Evolutionary conservation across 495 filamentous ascomycete genomes (phyloP), one percentile per base, ranked within the genome.

Genomic region (Penicillium bovifimosum): DNA sequence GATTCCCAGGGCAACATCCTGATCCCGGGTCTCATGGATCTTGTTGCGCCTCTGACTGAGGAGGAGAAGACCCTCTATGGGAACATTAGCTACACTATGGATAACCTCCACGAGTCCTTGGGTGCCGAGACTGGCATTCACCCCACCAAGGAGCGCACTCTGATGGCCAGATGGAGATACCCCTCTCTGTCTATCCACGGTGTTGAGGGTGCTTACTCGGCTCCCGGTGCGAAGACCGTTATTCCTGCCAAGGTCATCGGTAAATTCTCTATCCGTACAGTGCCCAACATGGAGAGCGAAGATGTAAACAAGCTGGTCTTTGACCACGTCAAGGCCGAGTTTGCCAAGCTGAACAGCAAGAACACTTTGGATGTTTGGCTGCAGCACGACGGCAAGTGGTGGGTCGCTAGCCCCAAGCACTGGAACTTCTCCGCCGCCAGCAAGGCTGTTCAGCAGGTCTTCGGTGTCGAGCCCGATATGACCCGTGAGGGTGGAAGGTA

Each of bases 181-280:
- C 93, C 93, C 3, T 95, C 90, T 20, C 82, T 99, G 47, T 96
- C 90, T n/a, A 76, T 99, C 35, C 93, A 99, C 76, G 93, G 93
- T 59, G 66, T 99, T 61, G 93, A 99, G 71, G 93, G 93, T 24
- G 93, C 90, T 55, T 99, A 95, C 76, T 96, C 90, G 16, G 86
- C 85, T 5, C 83, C 89, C 9, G 93, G 93, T 14, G 95, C 91
- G 13, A 99, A 99, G 80, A 99, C 93, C 0, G 93, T 99, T 62
- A 99, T 99, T 52, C 93, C 93, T 0, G 92, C 93, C 53, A 96
- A 95, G 74, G 95, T 97, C 34, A 85, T 85, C 54, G 93, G 95
- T 63, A 99, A 99, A 72, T 99, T 99, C 76, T 95, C 88, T 20
- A 95, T 99, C 68, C 83, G 93, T 44, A 96, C 91, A 38, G 93